Percentiles rank a stretch among this genome's conserved stretches.
Conservation (phyloP, 805 yeast genomes). For the Candida sonorensis region DNA sequence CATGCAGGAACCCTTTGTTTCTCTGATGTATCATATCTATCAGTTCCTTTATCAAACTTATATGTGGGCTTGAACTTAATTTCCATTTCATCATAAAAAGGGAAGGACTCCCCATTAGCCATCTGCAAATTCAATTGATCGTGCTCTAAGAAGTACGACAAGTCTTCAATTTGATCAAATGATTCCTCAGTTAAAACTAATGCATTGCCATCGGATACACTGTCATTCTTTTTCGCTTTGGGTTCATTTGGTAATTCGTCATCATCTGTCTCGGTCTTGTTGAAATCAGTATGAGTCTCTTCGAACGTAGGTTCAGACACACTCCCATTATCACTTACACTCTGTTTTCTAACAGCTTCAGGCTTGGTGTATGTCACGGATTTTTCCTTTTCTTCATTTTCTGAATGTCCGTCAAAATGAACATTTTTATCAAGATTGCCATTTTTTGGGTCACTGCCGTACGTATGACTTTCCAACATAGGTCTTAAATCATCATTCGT, state of each 20-base stretch:
- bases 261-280: too few relatives aligned
- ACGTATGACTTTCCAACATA: conserved; percentile 20
- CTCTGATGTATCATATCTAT: conserved; percentile 79
- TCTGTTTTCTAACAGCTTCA: too few relatives aligned
- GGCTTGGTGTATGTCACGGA: not conserved
- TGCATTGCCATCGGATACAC: too few relatives aligned
- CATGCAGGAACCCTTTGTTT: conserved; percentile 94
- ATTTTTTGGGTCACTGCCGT: too few relatives aligned
- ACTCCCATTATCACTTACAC: too few relatives aligned
- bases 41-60: conserved; percentile 85
- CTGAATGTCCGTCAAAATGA: not conserved
- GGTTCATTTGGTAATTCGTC: not conserved
- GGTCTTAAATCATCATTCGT: conserved; percentile 63
- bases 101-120: conserved; percentile 69
- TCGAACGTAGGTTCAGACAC: too few relatives aligned
- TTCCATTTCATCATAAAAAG: conserved; percentile 74
- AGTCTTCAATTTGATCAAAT: not conserved
- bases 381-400: not conserved
- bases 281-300: too few relatives aligned
- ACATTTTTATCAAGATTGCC: too few relatives aligned
- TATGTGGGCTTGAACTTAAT: conserved; percentile 87
- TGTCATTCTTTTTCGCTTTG: too few relatives aligned
- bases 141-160: conserved; percentile 39
- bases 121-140: conserved; percentile 82
- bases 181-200: not conserved